These are phyloP conservation scores for Cordyceps militaris DNA, from an alignment of 2,329 filamentous ascomycete species.

Conservation along the genomic window DNA sequence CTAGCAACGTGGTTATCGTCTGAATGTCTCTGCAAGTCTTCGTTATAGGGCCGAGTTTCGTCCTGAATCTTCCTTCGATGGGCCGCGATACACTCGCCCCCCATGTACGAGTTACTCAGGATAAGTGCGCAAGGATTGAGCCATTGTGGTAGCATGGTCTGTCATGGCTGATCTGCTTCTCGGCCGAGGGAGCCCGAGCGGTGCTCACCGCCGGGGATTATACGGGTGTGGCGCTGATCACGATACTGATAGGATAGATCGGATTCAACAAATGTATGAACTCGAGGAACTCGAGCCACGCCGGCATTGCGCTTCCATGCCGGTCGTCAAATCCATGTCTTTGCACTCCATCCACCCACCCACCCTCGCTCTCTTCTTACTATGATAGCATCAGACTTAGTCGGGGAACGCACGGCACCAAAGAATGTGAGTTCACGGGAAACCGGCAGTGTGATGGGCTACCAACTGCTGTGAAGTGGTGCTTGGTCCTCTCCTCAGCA, in stretches of 20 bases:
- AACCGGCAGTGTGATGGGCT: background rate
- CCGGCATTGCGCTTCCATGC: background rate
- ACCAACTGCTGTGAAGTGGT: too few relatives aligned
- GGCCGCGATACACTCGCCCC: too few relatives aligned
- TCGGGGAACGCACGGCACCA: background rate
- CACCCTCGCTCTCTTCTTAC: too few relatives aligned
- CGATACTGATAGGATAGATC: too few relatives aligned
- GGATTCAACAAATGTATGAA: too few relatives aligned
- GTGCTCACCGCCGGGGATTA: background rate
- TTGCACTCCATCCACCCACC: background rate
- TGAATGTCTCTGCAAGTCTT: background rate
- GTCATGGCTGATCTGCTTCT: background rate
- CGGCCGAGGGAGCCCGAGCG: conserved; percentile 2
- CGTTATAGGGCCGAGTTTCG: background rate
- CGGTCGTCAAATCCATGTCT: background rate
- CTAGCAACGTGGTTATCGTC: too few relatives aligned
- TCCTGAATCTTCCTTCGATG: too few relatives aligned
- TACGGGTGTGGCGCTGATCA: background rate
- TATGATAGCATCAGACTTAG: background rate
- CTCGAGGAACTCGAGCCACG: too few relatives aligned
- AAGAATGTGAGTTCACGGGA: background rate
- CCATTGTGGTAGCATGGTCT: too few relatives aligned
- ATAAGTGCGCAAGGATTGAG: too few relatives aligned
- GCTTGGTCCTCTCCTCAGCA: background rate
- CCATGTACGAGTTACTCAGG: too few relatives aligned